Evolutionary conservation across 2,329 filamentous ascomycete genomes (phyloP).

Genomic region (Diaporthe sp.): DNA sequence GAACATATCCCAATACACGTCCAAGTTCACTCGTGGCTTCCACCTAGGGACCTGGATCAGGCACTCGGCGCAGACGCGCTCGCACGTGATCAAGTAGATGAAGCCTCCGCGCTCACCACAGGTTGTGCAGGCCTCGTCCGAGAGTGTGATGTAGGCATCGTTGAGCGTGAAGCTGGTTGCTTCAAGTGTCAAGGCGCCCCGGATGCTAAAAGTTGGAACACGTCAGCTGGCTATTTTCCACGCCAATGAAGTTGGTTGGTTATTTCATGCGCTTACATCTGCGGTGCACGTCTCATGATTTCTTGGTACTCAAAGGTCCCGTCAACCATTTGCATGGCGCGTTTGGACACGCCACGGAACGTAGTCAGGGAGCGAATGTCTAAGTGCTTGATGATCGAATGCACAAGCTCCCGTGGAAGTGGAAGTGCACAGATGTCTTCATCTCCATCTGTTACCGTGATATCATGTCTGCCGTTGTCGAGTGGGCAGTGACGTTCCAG

Average conservation of each 20-base stretch:
- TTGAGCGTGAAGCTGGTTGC: background rate
- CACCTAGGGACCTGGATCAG: background rate
- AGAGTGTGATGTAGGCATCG: background rate
- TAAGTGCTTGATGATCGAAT: background rate
- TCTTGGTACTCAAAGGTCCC: background rate
- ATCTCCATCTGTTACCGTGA: background rate
- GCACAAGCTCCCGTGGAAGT: background rate
- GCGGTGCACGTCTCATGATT: background rate
- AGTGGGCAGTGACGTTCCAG: background rate
- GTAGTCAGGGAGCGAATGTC: background rate
- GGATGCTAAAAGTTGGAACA: background rate
- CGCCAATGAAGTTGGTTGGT: too few relatives aligned
- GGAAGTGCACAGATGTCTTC: background rate
- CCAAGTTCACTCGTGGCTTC: background rate
- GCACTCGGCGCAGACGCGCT: background rate
- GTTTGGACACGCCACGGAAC: background rate
- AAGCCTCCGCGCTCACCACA: background rate
- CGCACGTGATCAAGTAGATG: conserved; percentile 2
- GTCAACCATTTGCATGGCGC: background rate
- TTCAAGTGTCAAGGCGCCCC: background rate
- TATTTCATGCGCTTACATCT: background rate
- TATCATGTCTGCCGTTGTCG: conserved; percentile 6
- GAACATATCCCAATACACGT: background rate
- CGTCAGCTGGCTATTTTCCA: background rate
- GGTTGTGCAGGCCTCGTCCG: background rate